Conservation (phyloP, 768 basidiomycete genomes). For the Agaricus sinodeliciosus region DNA sequence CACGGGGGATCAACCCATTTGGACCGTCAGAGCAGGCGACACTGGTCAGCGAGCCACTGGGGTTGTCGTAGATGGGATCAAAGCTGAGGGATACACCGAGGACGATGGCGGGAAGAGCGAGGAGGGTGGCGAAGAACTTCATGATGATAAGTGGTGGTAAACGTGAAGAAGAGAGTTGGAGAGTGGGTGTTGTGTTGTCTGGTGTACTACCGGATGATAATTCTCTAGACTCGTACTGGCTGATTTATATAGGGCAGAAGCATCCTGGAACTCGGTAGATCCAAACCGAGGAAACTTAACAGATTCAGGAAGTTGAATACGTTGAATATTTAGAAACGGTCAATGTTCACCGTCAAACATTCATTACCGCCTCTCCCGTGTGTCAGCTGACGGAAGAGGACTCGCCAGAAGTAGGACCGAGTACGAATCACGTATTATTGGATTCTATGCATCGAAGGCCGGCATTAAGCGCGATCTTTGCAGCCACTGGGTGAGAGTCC, state of each 20-base stretch:
- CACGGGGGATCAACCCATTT: constrained; percentile 41
- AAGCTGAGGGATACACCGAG: constrained; percentile 20
- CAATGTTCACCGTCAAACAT: constrained; percentile 10
- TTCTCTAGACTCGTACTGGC: neutral
- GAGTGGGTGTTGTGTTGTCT: neutral
- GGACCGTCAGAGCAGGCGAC: constrained; percentile 44
- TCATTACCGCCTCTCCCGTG: neutral
- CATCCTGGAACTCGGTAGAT: constrained; percentile 4
- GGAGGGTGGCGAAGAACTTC: constrained; percentile 24
- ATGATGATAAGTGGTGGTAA: constrained; percentile 17
- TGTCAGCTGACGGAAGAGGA: constrained; percentile 1
- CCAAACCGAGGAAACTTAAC: neutral
- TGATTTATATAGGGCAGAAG: neutral
- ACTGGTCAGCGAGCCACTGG: constrained; percentile 27
- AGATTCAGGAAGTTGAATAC: neutral
- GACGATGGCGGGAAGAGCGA: constrained; percentile 14
- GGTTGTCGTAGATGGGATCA: constrained; percentile 49
- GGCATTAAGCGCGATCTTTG: neutral
- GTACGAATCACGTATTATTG: neutral
- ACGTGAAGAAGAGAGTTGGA: neutral
- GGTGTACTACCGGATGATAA: neutral
- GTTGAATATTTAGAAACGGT: neutral
- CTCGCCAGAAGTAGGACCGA: neutral
- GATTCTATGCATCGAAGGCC: neutral
- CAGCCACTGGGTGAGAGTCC: neutral